phyloP scores from a whole-genome alignment of 169 alveolate species.

The Plasmodium sp. region DNA sequence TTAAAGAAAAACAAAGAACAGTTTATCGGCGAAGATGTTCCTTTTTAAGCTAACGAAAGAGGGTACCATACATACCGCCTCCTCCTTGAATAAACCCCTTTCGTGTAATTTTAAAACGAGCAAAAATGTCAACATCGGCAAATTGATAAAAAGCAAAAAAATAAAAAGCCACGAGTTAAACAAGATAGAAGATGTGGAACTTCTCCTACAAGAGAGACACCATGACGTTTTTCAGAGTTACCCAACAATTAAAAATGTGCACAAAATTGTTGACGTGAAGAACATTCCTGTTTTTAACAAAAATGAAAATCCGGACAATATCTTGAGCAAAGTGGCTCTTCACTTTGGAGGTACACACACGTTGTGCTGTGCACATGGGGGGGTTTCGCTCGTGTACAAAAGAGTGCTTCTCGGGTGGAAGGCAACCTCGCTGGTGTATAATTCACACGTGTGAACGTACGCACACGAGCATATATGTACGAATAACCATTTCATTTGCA shows the following conservation, averaged over 20 bases:
- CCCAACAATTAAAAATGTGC: constrained; percentile 53
- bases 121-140: constrained; percentile 24
- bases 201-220: constrained; percentile 55
- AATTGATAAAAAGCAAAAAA: constrained; percentile 53
- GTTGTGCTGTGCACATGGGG: background rate
- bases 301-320: constrained; percentile 32
- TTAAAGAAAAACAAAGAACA: background rate
- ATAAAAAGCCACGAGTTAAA: constrained; percentile 51
- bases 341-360: constrained; percentile 74
- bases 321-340: constrained; percentile 66
- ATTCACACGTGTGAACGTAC: background rate
- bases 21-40: constrained; percentile 2
- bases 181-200: constrained; percentile 70
- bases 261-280: constrained; percentile 47
- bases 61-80: background rate
- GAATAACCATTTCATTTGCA: background rate
- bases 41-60: constrained; percentile 10
- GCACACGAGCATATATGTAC: background rate
- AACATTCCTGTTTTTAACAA: constrained; percentile 68
- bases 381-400: background rate
- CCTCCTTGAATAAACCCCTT: background rate
- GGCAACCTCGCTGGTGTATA: background rate
- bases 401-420: background rate
- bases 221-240: constrained; percentile 58
- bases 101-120: constrained; percentile 45